Base-by-base conservation (phyloP, 2,329 filamentous ascomycete genomes). In the Xylariaceae sp. region DNA sequence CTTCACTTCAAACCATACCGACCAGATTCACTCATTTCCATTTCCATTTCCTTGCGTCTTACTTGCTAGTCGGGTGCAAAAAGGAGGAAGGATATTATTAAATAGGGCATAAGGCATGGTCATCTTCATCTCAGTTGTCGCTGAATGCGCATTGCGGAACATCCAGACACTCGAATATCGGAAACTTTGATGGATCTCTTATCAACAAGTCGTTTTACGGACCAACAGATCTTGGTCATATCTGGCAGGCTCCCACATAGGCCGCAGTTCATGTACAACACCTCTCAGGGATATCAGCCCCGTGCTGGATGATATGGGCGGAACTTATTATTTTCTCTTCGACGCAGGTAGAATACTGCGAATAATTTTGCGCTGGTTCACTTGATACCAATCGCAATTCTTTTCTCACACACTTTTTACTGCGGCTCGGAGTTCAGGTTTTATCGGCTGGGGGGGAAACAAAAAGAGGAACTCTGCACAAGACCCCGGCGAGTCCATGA, bases 11-110 rank as follows among this genome's bases (percentile, higher is more conserved):
- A 57, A 13, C 69, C 70, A 64, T 17, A 71, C 70, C 64, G 67
- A 71, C 70, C 67, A 53, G 39, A 67, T 71, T 70, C 72, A 61
- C 64, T 73, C 71, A 51, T 71, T 73, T 60, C 39, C 47, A 61
- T 35, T 73, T 30, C 23, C 23, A 30, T 30, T 72, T 71, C 67
- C 67, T 72, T 70, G 34, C 17, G 58, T 51, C 51, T 64, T 58
- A 59, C 56, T 62, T 64, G 55, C 13, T 59, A 64, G 65, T 56
- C n/a, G 34, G 37, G 51, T 52, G 63, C 68, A 66, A 48, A 39
- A 61, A 17, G 10, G 44, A 17, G 30, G 6, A 47, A 15, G 8
- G 10, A 10, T 7, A 54, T 30, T 30, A 30, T 30, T 4, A 30
- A 45, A 15, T 17, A 17, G 41, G 39, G 41, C 13, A 47, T 4